phyloP scores from a whole-genome alignment of 495 filamentous ascomycete species.

The Terfezia claveryi region DNA sequence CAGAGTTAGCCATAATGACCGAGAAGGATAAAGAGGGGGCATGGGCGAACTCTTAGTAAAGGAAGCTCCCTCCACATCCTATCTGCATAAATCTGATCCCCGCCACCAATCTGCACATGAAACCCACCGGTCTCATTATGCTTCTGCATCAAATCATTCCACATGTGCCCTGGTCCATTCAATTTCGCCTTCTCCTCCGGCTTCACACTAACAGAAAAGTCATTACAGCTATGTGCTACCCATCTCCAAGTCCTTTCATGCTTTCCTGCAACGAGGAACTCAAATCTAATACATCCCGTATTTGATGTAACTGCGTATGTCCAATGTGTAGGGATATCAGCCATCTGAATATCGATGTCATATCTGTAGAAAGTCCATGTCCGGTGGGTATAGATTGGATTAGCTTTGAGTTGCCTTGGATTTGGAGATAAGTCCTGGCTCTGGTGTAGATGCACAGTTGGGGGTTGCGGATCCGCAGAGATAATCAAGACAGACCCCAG shows the following conservation, averaged over 20 bases:
- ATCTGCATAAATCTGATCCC: constrained; percentile 91
- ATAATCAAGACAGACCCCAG: constrained; percentile 56
- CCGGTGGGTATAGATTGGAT: constrained; percentile 70
- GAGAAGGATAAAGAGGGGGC: background rate
- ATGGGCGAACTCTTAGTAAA: constrained; percentile 34
- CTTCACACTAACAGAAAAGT: constrained; percentile 71
- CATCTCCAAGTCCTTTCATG: constrained; percentile 91
- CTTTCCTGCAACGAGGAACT: constrained; percentile 88
- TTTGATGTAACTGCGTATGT: constrained; percentile 97
- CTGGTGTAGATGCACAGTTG: constrained; percentile 89
- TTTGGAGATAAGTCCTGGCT: constrained; percentile 81
- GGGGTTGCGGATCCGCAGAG: constrained; percentile 78
- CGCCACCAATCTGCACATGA: constrained; percentile 74
- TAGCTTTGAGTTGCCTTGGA: constrained; percentile 66
- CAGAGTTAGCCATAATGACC: background rate
- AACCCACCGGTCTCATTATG: constrained; percentile 91
- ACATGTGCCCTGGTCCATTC: constrained; percentile 85
- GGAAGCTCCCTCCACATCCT: constrained; percentile 91
- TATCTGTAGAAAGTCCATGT: constrained; percentile 93
- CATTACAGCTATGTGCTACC: constrained; percentile 83
- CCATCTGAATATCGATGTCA: constrained; percentile 80
- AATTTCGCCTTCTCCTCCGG: constrained; percentile 63
- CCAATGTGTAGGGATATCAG: constrained; percentile 72
- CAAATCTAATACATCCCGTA: constrained; percentile 85
- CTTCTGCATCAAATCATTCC: constrained; percentile 96